Evolutionary conservation across 768 basidiomycete species (phyloP).

Genomic region (Leucocoprinus sp.): DNA sequence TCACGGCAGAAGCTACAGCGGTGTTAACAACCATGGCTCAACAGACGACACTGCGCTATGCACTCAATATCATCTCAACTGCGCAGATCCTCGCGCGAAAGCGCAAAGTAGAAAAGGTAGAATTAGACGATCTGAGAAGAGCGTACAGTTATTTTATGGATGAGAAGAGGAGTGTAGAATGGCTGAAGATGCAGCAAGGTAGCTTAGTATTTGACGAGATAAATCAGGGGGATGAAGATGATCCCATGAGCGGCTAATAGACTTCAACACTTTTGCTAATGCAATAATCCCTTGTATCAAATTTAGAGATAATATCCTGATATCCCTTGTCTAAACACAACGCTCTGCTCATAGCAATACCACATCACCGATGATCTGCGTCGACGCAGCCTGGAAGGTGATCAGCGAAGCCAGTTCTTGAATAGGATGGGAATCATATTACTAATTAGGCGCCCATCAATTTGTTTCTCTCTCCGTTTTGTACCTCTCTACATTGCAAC

Average conservation of each 20-base stretch:
- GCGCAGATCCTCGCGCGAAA: constrained; percentile 80
- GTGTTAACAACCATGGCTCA: constrained; percentile 86
- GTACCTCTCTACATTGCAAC: too few relatives aligned
- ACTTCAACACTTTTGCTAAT: too few relatives aligned
- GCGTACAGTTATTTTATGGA: constrained; percentile 91
- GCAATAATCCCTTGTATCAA: not conserved
- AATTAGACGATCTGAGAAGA: constrained; percentile 74
- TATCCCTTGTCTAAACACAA: too few relatives aligned
- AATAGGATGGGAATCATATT: too few relatives aligned
- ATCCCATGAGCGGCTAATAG: constrained; percentile 13
- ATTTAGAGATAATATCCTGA: too few relatives aligned
- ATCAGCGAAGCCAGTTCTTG: too few relatives aligned
- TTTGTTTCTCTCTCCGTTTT: too few relatives aligned
- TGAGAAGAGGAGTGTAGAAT: constrained; percentile 86
- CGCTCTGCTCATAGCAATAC: too few relatives aligned
- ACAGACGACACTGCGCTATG: constrained; percentile 88
- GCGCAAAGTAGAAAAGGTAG: constrained; percentile 74
- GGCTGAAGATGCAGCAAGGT: constrained; percentile 81
- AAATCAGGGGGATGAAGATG: constrained; percentile 24
- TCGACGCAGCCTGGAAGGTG: too few relatives aligned
- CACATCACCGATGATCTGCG: too few relatives aligned
- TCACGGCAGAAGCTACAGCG: constrained; percentile 61
- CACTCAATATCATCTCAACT: constrained; percentile 91
- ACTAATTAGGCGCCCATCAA: too few relatives aligned
- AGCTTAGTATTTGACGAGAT: constrained; percentile 69